phyloP scores from a whole-genome alignment of 2,329 filamentous ascomycete species.

The Mollisiaceae sp. region DNA sequence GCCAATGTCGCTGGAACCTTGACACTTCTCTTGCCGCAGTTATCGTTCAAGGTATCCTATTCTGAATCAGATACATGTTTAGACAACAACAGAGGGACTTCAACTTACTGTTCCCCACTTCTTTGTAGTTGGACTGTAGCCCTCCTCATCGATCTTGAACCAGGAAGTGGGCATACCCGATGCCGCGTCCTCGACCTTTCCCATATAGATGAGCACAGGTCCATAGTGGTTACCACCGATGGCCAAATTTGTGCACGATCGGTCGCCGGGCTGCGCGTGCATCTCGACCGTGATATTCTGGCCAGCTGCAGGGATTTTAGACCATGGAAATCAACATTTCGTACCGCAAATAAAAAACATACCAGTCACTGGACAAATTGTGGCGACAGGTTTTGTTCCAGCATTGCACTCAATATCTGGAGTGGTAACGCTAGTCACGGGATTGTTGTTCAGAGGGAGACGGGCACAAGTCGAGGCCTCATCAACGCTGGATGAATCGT shows the following conservation, averaged over 20 bases:
- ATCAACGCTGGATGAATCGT: conserved; percentile 43
- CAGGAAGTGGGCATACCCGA: conserved; percentile 49
- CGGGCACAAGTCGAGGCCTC: conserved; percentile 53
- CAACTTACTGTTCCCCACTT: conserved; percentile 31
- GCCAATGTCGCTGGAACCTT: conserved; percentile 56
- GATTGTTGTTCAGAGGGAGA: conserved; percentile 55
- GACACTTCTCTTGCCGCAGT: conserved; percentile 54
- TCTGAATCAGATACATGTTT: background rate
- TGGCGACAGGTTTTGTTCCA: conserved; percentile 43
- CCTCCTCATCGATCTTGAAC: conserved; percentile 54
- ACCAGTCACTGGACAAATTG: conserved; percentile 38
- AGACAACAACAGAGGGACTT: background rate
- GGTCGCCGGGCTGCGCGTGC: conserved; percentile 57
- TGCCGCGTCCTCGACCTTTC: conserved; percentile 53
- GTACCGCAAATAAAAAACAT: conserved; percentile 2
- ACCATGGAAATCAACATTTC: background rate
- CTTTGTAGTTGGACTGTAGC: conserved; percentile 29
- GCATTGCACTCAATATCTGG: conserved; percentile 57
- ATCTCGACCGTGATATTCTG: conserved; percentile 60
- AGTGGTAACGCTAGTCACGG: conserved; percentile 54
- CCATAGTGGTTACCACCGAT: conserved; percentile 61
- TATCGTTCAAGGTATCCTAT: conserved; percentile 41
- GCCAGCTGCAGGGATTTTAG: conserved; percentile 39
- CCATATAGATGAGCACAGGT: conserved; percentile 58
- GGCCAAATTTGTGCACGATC: conserved; percentile 52